Conservation (phyloP, 2,329 filamentous ascomycete species). For the Ceratocystis harringtonii region DNA sequence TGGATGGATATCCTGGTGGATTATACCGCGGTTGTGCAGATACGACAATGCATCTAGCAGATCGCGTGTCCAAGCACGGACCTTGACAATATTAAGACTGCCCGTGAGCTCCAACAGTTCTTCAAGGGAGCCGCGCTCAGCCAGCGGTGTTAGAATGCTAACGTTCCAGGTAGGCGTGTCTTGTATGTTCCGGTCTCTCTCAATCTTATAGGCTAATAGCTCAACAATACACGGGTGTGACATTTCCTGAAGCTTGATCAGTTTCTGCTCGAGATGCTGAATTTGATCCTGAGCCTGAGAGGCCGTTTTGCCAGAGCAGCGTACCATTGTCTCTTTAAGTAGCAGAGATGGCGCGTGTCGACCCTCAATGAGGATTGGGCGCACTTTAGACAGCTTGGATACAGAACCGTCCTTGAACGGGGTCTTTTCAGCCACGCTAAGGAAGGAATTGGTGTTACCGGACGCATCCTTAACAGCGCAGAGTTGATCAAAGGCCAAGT, state of each 20-base stretch:
- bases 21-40: constrained; percentile 68
- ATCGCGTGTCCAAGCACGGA: constrained; percentile 82
- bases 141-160: constrained; percentile 58
- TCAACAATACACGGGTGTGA: constrained; percentile 64
- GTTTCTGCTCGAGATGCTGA: constrained; percentile 59
- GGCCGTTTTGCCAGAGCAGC: constrained; percentile 40
- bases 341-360: constrained; percentile 49
- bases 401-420: constrained; percentile 41
- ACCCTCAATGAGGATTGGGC: constrained; percentile 45
- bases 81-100: constrained; percentile 55
- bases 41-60: constrained; percentile 78
- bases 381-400: constrained; percentile 56
- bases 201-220: constrained; percentile 70
- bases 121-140: constrained; percentile 67
- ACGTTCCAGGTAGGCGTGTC: constrained; percentile 47
- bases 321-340: constrained; percentile 54
- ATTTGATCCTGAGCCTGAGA: constrained; percentile 60
- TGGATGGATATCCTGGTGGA: constrained; percentile 70
- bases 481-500: constrained; percentile 50
- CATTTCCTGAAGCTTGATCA: constrained; percentile 54
- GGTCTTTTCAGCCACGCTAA: constrained; percentile 53
- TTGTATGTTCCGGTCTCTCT: constrained; percentile 33
- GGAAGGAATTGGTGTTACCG: constrained; percentile 52
- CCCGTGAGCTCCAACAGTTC: constrained; percentile 71
- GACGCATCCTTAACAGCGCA: constrained; percentile 48